Conservation (phyloP, 2,329 filamentous ascomycete genomes). For the Tolypocladium tropicale region DNA sequence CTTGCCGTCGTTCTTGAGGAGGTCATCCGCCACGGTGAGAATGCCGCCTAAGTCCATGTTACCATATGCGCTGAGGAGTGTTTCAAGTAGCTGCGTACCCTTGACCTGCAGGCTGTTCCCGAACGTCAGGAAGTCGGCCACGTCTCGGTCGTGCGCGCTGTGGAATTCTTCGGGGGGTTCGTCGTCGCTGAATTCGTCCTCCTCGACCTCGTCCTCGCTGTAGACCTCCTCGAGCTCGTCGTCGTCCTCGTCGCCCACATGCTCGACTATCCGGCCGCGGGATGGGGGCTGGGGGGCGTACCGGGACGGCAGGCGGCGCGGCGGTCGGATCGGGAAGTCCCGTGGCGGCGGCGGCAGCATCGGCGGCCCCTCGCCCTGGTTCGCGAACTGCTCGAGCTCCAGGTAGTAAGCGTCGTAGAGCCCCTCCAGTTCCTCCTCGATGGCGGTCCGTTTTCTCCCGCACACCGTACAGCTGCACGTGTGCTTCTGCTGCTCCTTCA, state of each 20-base stretch:
- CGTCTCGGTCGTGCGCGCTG: constrained; percentile 49
- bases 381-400: constrained; percentile 94
- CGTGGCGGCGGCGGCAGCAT: constrained; percentile 36
- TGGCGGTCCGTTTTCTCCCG: constrained; percentile 88
- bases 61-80: constrained; percentile 33
- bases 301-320: constrained; percentile 46
- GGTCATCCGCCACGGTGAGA: constrained; percentile 94
- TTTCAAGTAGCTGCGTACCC: constrained; percentile 44
- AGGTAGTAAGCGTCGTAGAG: constrained; percentile 98
- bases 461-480: constrained; percentile 98
- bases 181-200: constrained; percentile 54
- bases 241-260: constrained; percentile 46
- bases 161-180: constrained; percentile 61
- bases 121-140: constrained; percentile 91
- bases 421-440: constrained; percentile 95
- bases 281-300: constrained; percentile 60
- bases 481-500: constrained; percentile 99
- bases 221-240: constrained; percentile 42
- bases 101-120: constrained; percentile 96
- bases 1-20: constrained; percentile 97
- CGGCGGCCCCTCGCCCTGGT: constrained; percentile 62
- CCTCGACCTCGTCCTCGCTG: constrained; percentile 44
- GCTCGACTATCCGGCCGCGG: constrained; percentile 62
- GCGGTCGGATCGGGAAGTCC: constrained; percentile 49
- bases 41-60: constrained; percentile 70